Evolutionary conservation across 2,329 filamentous ascomycete species (phyloP).

Genomic region (Cadophora gregata): DNA sequence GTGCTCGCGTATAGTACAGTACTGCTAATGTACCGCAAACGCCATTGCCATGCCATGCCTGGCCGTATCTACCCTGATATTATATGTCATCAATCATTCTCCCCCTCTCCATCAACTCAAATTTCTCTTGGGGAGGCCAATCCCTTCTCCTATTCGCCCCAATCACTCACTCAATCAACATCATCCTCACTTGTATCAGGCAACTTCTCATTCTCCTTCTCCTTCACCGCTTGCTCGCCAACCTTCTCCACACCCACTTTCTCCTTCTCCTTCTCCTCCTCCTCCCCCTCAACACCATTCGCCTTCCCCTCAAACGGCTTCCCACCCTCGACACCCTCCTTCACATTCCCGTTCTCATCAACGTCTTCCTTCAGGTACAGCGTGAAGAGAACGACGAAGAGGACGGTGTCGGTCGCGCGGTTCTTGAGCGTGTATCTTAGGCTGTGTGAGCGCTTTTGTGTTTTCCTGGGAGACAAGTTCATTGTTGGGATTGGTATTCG

Average conservation of each 20-base stretch:
- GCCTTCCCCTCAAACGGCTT: slow-evolving; percentile 36
- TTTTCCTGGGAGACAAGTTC: slow-evolving; percentile 38
- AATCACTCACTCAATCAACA: slow-evolving; percentile 41
- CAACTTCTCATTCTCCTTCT: slow-evolving; percentile 20
- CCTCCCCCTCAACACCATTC: slow-evolving; percentile 30
- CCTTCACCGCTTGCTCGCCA: slow-evolving; percentile 27
- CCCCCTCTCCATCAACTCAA: no score
- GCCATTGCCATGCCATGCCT: no score
- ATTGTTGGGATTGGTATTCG: slow-evolving; percentile 34
- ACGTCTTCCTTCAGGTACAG: slow-evolving; percentile 73
- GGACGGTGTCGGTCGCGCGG: slow-evolving; percentile 71
- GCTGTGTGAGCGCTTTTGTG: slow-evolving; percentile 70
- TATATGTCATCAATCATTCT: no score
- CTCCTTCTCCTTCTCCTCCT: slow-evolving; percentile 31
- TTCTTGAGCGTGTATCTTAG: slow-evolving; percentile 94
- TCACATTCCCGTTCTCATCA: slow-evolving; percentile 62
- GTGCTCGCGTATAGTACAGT: no score
- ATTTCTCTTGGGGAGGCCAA: no score
- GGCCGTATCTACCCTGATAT: no score
- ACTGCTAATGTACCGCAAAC: no score
- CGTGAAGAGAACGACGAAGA: slow-evolving; percentile 83
- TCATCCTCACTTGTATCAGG: slow-evolving; percentile 38
- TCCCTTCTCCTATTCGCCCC: no score
- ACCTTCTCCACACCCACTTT: no score
- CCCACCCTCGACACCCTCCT: slow-evolving; percentile 45